Evolutionary conservation across 116 monocot species (phyloP).

Genomic region (Posidonia oceanica): DNA sequence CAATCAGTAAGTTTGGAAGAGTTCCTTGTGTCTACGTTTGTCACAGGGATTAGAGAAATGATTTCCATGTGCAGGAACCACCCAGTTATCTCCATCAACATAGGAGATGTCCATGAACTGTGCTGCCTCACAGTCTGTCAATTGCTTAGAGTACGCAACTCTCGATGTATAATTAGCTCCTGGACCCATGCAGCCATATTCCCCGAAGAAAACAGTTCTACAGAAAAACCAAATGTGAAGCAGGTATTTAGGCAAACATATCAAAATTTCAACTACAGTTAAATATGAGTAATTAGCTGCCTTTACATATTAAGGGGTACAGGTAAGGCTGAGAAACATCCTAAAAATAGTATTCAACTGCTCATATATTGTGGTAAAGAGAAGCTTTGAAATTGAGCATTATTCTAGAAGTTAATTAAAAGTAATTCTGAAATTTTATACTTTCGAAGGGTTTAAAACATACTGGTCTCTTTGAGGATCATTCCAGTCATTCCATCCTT

Average conservation of each 20-base stretch:
- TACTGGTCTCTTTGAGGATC: conserved; percentile 47
- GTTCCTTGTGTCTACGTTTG: conserved; percentile 1
- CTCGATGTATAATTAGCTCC: conserved; percentile 18
- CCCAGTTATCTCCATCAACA: conserved; percentile 25
- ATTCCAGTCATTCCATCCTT: conserved; percentile 73
- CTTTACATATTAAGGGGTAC: too few species aligned
- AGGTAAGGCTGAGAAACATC: too few species aligned
- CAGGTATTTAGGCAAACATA: not conserved
- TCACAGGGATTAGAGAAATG: not conserved
- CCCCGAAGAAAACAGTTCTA: conserved; percentile 40
- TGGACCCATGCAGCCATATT: conserved; percentile 34
- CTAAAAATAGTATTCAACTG: too few species aligned
- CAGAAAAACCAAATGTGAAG: conserved; percentile 8
- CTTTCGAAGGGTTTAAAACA: not conserved
- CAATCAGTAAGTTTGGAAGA: not conserved
- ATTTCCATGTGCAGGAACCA: conserved; percentile 4
- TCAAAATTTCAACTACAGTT: not conserved
- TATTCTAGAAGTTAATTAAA: too few species aligned
- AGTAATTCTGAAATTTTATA: too few species aligned
- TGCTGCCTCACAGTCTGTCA: conserved; percentile 21
- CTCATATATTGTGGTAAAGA: too few species aligned
- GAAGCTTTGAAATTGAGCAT: too few species aligned
- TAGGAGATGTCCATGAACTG: conserved; percentile 30
- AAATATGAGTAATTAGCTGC: too few species aligned
- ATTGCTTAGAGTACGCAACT: conserved; percentile 11